Evolutionary conservation across 2,329 filamentous ascomycete genomes (phyloP).

Genomic region (Anthostomella pinea): DNA sequence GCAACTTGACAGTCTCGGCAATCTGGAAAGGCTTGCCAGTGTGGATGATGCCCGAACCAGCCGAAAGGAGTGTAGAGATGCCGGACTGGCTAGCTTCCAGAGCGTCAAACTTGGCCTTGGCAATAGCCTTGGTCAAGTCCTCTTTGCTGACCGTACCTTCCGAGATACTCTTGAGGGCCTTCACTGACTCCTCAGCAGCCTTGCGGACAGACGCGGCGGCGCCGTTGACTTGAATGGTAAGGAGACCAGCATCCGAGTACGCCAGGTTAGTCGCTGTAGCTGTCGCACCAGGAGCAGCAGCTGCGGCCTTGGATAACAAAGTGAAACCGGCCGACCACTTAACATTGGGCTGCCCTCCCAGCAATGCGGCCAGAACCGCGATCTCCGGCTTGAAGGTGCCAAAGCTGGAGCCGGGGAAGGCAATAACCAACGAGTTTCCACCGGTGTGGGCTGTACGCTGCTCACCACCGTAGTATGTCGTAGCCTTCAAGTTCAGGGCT

Average conservation of each 20-base stretch:
- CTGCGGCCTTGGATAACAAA: conserved; percentile 76
- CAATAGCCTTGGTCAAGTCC: conserved; percentile 86
- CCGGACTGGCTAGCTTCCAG: conserved; percentile 79
- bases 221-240: conserved; percentile 79
- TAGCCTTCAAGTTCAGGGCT: conserved; percentile 57
- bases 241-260: conserved; percentile 92
- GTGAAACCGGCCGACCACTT: conserved; percentile 97
- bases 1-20: conserved; percentile 71
- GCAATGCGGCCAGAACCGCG: conserved; percentile 79
- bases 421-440: conserved; percentile 84
- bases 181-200: conserved; percentile 73
- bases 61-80: conserved; percentile 73
- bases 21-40: conserved; percentile 82
- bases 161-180: conserved; percentile 77
- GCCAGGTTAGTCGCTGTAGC: conserved; percentile 73
- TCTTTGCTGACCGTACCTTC: conserved; percentile 75
- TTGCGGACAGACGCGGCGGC: conserved; percentile 68
- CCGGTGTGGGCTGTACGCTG: conserved; percentile 76
- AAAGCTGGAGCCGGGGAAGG: conserved; percentile 85
- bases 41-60: conserved; percentile 80
- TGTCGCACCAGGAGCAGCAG: conserved; percentile 62
- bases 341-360: conserved; percentile 86
- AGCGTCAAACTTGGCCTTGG: conserved; percentile 89
- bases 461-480: conserved; percentile 94
- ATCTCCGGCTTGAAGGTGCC: conserved; percentile 84